These are phyloP conservation scores for Clonostachys chloroleuca DNA, from an alignment of 2,329 filamentous ascomycete species.

Conservation along the genomic window DNA sequence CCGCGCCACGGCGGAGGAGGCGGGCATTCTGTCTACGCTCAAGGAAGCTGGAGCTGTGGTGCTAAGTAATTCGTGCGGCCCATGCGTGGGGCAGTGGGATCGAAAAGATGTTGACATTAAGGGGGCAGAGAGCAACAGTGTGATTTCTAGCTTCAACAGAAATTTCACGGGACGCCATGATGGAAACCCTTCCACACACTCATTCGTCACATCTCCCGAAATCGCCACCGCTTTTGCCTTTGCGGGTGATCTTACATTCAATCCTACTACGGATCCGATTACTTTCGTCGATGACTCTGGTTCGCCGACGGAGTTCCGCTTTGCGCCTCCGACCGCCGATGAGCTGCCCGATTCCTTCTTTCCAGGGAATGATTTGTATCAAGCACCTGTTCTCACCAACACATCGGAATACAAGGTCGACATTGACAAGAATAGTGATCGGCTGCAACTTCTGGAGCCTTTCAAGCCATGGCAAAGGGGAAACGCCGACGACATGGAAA, in stretches of 20 bases:
- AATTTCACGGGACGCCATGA: conserved; percentile 29
- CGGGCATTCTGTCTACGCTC: conserved; percentile 17
- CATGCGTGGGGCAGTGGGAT: conserved; percentile 27
- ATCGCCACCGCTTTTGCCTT: conserved; percentile 35
- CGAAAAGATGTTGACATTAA: conserved; percentile 19
- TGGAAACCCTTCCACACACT: conserved; percentile 36
- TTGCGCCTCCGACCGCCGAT: conserved; percentile 14
- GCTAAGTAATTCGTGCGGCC: conserved; percentile 23
- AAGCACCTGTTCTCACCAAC: conserved; percentile 11
- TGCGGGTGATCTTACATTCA: conserved; percentile 26
- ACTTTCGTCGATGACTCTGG: conserved; percentile 1
- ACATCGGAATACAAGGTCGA: conserved; percentile 12
- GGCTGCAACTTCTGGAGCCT: conserved; percentile 17
- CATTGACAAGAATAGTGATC: conserved; percentile 18
- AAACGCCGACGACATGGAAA: conserved; percentile 11
- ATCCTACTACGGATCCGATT: conserved; percentile 18
- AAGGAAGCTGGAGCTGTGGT: conserved; percentile 20
- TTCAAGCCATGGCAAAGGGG: conserved; percentile 17
- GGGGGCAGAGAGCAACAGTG: conserved; percentile 17
- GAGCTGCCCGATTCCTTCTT: conserved; percentile 17
- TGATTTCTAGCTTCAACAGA: conserved; percentile 26
- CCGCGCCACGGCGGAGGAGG: conserved; percentile 18
- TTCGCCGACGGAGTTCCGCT: conserved; percentile 10
- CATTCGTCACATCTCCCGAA: conserved; percentile 42
- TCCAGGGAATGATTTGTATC: conserved; percentile 14